Evolutionary conservation across 495 filamentous ascomycete genomes (phyloP), one percentile per base, ranked within the genome.

Genomic region (Aspergillus incahuasiensis): DNA sequence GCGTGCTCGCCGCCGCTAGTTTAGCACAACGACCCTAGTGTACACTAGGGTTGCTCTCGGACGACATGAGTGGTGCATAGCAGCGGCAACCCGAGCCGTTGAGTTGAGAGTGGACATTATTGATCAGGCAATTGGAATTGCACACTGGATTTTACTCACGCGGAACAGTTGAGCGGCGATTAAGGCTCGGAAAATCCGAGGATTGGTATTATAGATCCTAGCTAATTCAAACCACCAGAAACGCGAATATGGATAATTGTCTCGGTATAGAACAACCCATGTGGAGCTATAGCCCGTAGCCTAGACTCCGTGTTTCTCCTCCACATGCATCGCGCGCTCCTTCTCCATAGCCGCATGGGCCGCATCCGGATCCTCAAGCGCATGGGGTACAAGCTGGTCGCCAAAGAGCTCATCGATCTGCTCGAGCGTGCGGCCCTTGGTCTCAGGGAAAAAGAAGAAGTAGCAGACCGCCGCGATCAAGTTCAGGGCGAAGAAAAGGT

Each of bases 331-430:
- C 25, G 45, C 42, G 25, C 21, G 12, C 42, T 39, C 57, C 57
- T 60, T 56, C 52, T 60, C 43, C 52, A 60, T 52, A 2, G 52
- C 57, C 15, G 52, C 46, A 40, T 32, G n/a, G 11, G 57, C 52
- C 9, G 20, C 57, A 13, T 38, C 52, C 15, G 57, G 52, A 32
- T 60, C 57, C 40, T 47, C 41, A 40, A 60, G n/a, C 21, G 57
- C 57, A 43, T 60, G 57, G 18, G 57, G 57, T 1, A 60, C 52
- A 12, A 60, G 21, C 53, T 60, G 57, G 18, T 77, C 77, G 0
- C 73, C 78, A 61, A 82, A 82, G 38, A 82, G 52, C 21, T 74
- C 44, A 67, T 81, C 77, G 54, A 81, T 80, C 61, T 82, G 75
- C 58, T 82, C 79, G 15, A 82, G 58, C 0, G 70, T 70, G 28